Conservation (phyloP, 305 asterid genomes). For the Solanum hybrid region DNA sequence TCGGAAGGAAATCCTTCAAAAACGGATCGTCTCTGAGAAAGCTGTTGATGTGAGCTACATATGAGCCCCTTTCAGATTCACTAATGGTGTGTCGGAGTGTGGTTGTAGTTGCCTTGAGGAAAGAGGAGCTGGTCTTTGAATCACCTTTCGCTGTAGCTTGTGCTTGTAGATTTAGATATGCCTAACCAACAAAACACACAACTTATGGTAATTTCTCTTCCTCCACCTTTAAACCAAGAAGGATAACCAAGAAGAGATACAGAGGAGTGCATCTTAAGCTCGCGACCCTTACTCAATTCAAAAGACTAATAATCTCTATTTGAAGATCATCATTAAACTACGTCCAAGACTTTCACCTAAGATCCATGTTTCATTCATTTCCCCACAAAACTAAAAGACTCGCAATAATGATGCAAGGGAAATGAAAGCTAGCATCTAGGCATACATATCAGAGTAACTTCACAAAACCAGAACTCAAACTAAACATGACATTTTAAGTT, state of each 20-base stretch:
- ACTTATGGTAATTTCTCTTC: neutral
- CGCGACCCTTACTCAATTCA: neutral
- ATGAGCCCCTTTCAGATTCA: slow-evolving; percentile 12
- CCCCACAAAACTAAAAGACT: neutral
- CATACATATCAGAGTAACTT: neutral
- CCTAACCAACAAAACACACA: slow-evolving; percentile 25
- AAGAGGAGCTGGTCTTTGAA: slow-evolving; percentile 22
- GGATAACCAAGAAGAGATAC: neutral
- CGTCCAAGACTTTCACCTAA: neutral
- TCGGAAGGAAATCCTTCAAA: slow-evolving; percentile 16
- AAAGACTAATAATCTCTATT: neutral
- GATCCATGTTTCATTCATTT: neutral
- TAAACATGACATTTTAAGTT: neutral
- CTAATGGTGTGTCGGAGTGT: slow-evolving; percentile 9
- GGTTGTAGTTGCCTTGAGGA: slow-evolving; percentile 15
- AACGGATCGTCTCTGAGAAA: slow-evolving; percentile 13
- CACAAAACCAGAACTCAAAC: neutral
- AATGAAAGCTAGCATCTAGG: neutral
- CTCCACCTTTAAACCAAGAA: neutral
- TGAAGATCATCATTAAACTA: neutral
- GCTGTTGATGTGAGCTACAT: slow-evolving; percentile 16
- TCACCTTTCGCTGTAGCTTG: slow-evolving; percentile 56
- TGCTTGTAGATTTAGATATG: slow-evolving; percentile 59
- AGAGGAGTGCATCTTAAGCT: neutral
- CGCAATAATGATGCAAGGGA: neutral